phyloP scores from a whole-genome alignment of 148 eudicot genomes.

The Amaranthus hypochondriacus region DNA sequence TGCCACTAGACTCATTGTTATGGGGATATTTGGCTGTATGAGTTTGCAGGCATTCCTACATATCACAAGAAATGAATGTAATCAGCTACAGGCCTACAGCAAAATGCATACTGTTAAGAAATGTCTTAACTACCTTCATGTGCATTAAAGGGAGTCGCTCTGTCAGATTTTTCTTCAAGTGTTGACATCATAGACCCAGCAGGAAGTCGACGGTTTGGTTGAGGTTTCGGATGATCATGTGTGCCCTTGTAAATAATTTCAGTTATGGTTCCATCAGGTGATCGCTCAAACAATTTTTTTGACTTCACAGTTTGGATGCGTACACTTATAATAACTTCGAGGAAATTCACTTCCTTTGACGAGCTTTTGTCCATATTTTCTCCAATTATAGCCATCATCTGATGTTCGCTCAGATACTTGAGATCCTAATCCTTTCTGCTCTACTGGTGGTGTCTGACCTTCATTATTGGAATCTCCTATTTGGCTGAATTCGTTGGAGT shows the following conservation, averaged over 20 bases:
- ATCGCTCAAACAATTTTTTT: slow-evolving; percentile 72
- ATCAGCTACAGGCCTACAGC: slow-evolving; percentile 39
- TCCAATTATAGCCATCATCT: slow-evolving; percentile 86
- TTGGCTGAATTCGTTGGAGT: slow-evolving; percentile 40
- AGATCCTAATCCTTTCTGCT: slow-evolving; percentile 44
- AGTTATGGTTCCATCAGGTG: slow-evolving; percentile 64
- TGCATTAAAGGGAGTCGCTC: slow-evolving; percentile 30
- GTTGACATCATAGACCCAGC: slow-evolving; percentile 35
- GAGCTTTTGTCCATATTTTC: slow-evolving; percentile 87
- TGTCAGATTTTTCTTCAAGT: slow-evolving; percentile 27
- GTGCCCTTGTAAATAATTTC: slow-evolving; percentile 66
- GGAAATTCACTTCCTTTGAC: slow-evolving; percentile 86
- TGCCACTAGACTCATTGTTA: slow-evolving; percentile 47
- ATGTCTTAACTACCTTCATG: slow-evolving; percentile 30
- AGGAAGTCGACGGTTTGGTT: slow-evolving; percentile 37
- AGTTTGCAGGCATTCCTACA: slow-evolving; percentile 39
- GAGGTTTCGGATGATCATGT: slow-evolving; percentile 65
- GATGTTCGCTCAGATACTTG: slow-evolving; percentile 53
- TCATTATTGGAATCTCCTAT: slow-evolving; percentile 32
- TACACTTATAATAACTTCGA: slow-evolving; percentile 78
- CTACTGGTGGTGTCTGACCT: slow-evolving; percentile 44
- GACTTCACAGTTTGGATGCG: slow-evolving; percentile 53
- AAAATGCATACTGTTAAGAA: slow-evolving; percentile 25
- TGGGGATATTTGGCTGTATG: slow-evolving; percentile 34
- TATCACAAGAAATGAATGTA: slow-evolving; percentile 31